phyloP scores from a whole-genome alignment of 495 filamentous ascomycete species.

The Cercophora scortea region DNA sequence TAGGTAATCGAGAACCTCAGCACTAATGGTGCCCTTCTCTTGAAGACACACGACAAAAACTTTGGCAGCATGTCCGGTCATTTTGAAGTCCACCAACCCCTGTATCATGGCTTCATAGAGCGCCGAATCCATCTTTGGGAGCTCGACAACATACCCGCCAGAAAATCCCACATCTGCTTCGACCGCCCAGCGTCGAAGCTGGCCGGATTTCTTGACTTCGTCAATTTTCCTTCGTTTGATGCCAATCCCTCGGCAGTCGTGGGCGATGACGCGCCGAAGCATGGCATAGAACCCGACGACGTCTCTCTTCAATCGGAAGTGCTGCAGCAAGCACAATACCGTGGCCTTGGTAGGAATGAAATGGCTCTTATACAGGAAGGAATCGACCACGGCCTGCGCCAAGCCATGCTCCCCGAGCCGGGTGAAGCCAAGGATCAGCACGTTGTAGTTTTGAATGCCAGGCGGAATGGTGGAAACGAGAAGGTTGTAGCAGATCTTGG shows the following conservation, averaged over 20 bases:
- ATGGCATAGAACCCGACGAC: constrained; percentile 29
- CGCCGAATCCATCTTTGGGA: constrained; percentile 12
- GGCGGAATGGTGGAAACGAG: constrained; percentile 50
- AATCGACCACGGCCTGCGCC: constrained; percentile 45
- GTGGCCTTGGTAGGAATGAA: constrained; percentile 48
- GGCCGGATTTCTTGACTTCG: not conserved
- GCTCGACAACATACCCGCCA: constrained; percentile 17
- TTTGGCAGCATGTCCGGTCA: constrained; percentile 24
- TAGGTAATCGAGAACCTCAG: constrained; percentile 22
- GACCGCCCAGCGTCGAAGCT: constrained; percentile 12
- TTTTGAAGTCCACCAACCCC: constrained; percentile 29
- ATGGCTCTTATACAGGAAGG: constrained; percentile 37
- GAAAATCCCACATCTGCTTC: constrained; percentile 1
- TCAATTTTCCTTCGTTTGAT: constrained; percentile 7
- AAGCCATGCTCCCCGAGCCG: constrained; percentile 41
- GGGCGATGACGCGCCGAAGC: constrained; percentile 29
- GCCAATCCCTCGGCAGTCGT: constrained; percentile 16
- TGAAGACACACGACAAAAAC: constrained; percentile 25
- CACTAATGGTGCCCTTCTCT: constrained; percentile 13
- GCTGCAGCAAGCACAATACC: constrained; percentile 43
- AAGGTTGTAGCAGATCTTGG: constrained; percentile 61
- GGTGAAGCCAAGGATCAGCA: constrained; percentile 52
- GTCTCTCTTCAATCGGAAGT: constrained; percentile 41
- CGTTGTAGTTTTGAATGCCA: constrained; percentile 57
- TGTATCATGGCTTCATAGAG: constrained; percentile 29